These are phyloP conservation scores for Pichia sp. DNA, from an alignment of 1,139 yeast species.

Conservation along the genomic window DNA sequence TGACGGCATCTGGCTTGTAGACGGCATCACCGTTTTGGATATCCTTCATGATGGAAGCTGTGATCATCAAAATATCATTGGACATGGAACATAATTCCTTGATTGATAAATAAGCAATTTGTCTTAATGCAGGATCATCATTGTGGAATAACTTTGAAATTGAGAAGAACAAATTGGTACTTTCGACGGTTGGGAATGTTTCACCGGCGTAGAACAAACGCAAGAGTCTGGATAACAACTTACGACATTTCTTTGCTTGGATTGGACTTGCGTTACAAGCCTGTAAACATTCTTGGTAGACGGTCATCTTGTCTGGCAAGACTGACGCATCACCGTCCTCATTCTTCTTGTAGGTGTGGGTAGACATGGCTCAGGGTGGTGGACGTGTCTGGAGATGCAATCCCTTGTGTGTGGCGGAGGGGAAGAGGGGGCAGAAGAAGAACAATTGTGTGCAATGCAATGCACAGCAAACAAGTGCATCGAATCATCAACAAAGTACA, in stretches of 20 bases:
- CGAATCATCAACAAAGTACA: not conserved
- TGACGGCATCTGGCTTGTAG: constrained; percentile 92
- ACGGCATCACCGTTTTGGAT: constrained; percentile 85
- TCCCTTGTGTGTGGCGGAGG: too few species aligned
- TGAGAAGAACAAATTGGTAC: constrained; percentile 90
- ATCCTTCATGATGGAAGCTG: constrained; percentile 97
- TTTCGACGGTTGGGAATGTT: constrained; percentile 82
- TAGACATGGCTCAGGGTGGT: constrained; percentile 53
- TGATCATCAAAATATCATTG: constrained; percentile 94
- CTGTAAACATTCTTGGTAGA: constrained; percentile 92
- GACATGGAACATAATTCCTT: constrained; percentile 85
- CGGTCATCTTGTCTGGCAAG: constrained; percentile 92
- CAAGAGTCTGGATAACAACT: constrained; percentile 67
- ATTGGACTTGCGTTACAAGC: constrained; percentile 93
- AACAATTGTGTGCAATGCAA: not conserved
- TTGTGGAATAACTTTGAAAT: constrained; percentile 95
- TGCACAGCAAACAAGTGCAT: not conserved
- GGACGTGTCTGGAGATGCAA: too few species aligned
- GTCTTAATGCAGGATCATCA: constrained; percentile 87
- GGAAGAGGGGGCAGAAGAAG: too few species aligned
- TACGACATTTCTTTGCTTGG: constrained; percentile 83
- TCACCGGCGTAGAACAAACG: constrained; percentile 82
- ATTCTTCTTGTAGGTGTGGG: constrained; percentile 77
- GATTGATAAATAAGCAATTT: constrained; percentile 89
- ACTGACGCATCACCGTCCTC: constrained; percentile 70